Conservation (phyloP, 1,284 basidiomycete species). For the Schizophyllum amplum region DNA sequence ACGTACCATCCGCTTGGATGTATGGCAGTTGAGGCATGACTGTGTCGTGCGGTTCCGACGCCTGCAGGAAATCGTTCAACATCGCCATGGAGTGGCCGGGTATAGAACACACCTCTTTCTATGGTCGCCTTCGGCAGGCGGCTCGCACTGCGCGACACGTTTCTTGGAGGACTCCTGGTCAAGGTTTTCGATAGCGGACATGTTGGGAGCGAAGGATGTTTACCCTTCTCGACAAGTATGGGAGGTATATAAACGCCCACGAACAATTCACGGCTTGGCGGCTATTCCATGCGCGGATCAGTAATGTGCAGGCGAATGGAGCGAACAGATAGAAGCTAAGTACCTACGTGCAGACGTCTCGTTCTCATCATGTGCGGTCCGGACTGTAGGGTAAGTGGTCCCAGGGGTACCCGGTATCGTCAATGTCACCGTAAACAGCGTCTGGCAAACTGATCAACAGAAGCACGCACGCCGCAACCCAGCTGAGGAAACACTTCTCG, state of each 20-base stretch:
- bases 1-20: conserved; percentile 76
- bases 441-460: neutral
- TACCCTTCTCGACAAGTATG: neutral
- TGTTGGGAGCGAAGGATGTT: neutral
- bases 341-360: neutral
- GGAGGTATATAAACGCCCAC: neutral
- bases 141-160: conserved; percentile 1
- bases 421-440: neutral
- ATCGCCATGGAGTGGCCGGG: neutral
- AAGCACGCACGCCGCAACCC: neutral
- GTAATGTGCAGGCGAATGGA: neutral
- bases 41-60: conserved; percentile 30
- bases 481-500: neutral
- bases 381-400: neutral
- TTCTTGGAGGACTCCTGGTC: conserved; percentile 7
- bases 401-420: neutral
- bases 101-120: conserved; percentile 8
- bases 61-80: neutral
- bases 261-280: neutral
- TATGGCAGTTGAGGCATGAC: conserved; percentile 41
- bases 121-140: conserved; percentile 10
- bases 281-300: neutral
- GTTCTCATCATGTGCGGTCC: neutral
- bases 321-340: neutral
- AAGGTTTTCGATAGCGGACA: neutral